Evolutionary conservation across 2,329 filamentous ascomycete genomes (phyloP).

Genomic region (Paramyrothecium roridum): DNA sequence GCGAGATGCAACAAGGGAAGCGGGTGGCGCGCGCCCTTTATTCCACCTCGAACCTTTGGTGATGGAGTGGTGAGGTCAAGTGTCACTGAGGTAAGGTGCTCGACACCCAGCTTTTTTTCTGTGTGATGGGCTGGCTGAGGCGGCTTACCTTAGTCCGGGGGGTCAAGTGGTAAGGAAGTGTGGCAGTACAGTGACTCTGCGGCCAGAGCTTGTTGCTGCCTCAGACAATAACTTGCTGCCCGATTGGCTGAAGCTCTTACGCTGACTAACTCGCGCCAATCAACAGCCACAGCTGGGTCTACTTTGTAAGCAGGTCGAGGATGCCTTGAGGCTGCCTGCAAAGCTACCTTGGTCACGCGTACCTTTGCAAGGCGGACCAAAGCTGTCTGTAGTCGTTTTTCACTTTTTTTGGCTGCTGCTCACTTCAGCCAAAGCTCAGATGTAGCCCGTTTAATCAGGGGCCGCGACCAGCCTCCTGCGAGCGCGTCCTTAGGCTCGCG

Average conservation of each 20-base stretch:
- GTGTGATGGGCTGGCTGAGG: not conserved
- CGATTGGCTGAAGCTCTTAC: constrained; percentile 20
- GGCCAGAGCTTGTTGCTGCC: constrained; percentile 24
- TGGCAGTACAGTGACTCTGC: too few species aligned
- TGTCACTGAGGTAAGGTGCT: constrained; percentile 3
- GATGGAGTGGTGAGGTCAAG: constrained; percentile 17
- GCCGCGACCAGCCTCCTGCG: constrained; percentile 4
- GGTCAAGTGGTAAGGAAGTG: not conserved
- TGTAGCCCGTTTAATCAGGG: constrained; percentile 20
- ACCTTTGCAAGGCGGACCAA: constrained; percentile 19
- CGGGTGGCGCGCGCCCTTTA: constrained; percentile 20
- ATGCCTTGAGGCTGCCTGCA: constrained; percentile 22
- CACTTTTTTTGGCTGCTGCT: not conserved
- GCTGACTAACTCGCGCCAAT: constrained; percentile 28
- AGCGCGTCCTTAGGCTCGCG: not conserved
- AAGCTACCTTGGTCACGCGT: constrained; percentile 21
- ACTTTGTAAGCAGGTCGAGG: constrained; percentile 21
- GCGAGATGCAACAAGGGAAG: constrained; percentile 10
- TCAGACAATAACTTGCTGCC: constrained; percentile 27
- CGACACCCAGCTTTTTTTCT: constrained; percentile 23
- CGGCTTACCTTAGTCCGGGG: not conserved
- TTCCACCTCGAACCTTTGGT: constrained; percentile 18
- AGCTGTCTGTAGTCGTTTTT: not conserved
- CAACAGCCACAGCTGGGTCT: constrained; percentile 7
- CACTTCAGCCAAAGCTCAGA: constrained; percentile 8